Evolutionary conservation across 352 stramenopile genomes (phyloP).

Genomic region (Peronosclerospora sorghi): DNA sequence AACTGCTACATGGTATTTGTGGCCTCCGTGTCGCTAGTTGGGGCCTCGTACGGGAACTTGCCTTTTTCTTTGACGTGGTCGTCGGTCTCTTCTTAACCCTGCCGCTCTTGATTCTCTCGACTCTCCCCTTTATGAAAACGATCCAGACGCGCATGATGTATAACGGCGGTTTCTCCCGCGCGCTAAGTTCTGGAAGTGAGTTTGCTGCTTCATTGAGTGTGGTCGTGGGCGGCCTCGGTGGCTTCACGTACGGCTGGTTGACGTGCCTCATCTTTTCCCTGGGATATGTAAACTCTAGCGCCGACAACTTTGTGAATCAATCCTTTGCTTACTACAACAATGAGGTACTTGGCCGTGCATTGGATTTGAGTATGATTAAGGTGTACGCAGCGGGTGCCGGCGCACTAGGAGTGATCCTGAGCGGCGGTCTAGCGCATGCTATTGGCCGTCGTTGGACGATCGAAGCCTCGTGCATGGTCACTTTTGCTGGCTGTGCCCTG

Average conservation of each 20-base stretch:
- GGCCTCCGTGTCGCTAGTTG: constrained; percentile 49
- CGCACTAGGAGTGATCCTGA: constrained; percentile 41
- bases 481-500: constrained; percentile 47
- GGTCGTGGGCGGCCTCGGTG: constrained; percentile 54
- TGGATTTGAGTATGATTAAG: constrained; percentile 61
- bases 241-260: constrained; percentile 72
- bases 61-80: constrained; percentile 82
- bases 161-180: constrained; percentile 79
- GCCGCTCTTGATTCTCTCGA: constrained; percentile 62
- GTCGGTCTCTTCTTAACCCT: constrained; percentile 67
- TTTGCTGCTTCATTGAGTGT: constrained; percentile 70
- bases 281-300: constrained; percentile 62
- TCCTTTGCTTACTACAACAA: constrained; percentile 82
- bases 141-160: constrained; percentile 89
- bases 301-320: constrained; percentile 74
- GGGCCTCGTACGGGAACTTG: constrained; percentile 62
- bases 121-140: constrained; percentile 82
- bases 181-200: constrained; percentile 73
- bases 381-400: constrained; percentile 49
- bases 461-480: constrained; percentile 40
- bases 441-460: constrained; percentile 62
- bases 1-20: constrained; percentile 60
- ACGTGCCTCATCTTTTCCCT: constrained; percentile 74
- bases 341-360: constrained; percentile 21
- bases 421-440: constrained; percentile 35